Evolutionary conservation across 1,139 yeast genomes (phyloP).

Genomic region (Kurtzmaniella quercitrusa): DNA sequence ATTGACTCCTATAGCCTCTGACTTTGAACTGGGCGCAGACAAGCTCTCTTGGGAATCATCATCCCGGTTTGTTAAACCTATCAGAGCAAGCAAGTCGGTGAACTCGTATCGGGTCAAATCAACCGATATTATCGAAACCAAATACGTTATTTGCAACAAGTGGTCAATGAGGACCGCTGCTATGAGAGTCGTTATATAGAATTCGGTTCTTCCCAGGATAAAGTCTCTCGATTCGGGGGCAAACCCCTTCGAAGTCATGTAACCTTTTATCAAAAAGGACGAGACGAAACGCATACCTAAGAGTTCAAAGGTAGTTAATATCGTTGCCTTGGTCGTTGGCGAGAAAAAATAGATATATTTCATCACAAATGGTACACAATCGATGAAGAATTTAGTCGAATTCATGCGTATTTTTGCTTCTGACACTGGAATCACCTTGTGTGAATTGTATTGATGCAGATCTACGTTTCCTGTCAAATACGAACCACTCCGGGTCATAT

Average conservation of each 20-base stretch:
- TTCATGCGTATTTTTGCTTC: neutral
- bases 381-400: neutral
- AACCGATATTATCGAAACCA: conserved; percentile 59
- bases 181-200: conserved; percentile 8
- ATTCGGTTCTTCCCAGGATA: neutral
- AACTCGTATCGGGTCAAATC: conserved; percentile 64
- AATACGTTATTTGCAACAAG: conserved; percentile 55
- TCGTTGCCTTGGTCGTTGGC: neutral
- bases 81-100: conserved; percentile 39
- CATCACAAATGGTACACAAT: neutral
- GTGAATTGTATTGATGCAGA: neutral
- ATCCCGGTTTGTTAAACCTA: neutral
- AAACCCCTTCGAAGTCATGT: neutral
- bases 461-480: neutral
- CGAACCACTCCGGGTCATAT: neutral
- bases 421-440: neutral
- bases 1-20: conserved; percentile 19
- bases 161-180: conserved; percentile 52
- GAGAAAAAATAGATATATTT: neutral
- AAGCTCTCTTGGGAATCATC: conserved; percentile 7
- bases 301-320: neutral
- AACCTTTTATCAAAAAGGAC: neutral
- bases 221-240: neutral
- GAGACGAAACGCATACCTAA: neutral
- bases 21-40: neutral